Conservation (phyloP, 2,329 filamentous ascomycete species). For the Alternaria triticina region DNA sequence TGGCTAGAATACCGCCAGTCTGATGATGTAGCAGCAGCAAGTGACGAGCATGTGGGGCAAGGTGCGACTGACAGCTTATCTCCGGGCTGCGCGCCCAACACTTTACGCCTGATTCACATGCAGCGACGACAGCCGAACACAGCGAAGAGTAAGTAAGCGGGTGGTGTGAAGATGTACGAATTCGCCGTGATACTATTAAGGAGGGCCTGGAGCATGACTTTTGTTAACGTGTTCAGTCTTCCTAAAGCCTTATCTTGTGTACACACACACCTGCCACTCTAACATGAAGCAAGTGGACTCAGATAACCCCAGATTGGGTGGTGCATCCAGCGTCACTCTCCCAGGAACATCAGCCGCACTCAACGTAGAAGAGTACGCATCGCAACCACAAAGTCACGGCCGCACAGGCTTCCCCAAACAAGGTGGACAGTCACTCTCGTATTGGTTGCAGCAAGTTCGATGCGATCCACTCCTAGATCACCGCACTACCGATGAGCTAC, state of each 20-base stretch:
- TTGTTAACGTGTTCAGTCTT: background rate
- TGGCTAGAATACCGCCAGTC: background rate
- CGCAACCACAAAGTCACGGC: slow-evolving; percentile 4
- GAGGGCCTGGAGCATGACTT: background rate
- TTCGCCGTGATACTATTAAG: accelerated
- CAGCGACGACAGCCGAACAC: background rate
- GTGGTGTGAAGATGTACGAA: background rate
- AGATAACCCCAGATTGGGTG: slow-evolving; percentile 3
- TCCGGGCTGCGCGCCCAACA: background rate
- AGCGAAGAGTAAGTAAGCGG: background rate
- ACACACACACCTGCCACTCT: background rate
- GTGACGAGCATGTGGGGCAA: background rate
- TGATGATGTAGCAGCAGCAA: background rate
- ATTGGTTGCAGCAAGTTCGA: slow-evolving; percentile 39
- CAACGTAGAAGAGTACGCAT: slow-evolving; percentile 28
- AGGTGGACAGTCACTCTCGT: slow-evolving; percentile 33
- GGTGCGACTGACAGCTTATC: background rate
- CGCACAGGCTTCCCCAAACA: slow-evolving; percentile 33
- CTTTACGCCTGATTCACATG: background rate
- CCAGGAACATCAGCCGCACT: slow-evolving; percentile 16
- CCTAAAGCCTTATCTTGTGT: too few species aligned
- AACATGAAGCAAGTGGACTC: slow-evolving; percentile 16
- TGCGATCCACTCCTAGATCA: slow-evolving; percentile 33
- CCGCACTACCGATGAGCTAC: slow-evolving; percentile 39
- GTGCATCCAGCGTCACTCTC: slow-evolving; percentile 11